Percentiles rank a stretch among this genome's conserved stretches.
phyloP scores from a whole-genome alignment of 176 grass and related monocot genomes.

The Tuctoria greenei region DNA sequence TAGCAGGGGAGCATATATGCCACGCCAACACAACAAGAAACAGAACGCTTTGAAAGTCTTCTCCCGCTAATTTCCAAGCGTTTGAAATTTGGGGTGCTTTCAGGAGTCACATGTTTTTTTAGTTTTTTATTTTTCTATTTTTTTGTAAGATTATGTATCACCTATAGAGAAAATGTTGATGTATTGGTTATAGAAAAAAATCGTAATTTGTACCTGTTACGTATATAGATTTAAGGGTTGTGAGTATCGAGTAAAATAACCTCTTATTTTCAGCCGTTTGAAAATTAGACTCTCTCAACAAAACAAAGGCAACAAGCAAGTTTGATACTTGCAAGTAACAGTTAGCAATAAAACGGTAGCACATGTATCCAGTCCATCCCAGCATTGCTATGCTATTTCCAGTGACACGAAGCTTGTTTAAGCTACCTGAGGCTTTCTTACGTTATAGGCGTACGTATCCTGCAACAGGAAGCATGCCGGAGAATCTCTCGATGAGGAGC shows the following conservation, averaged over 20 bases:
- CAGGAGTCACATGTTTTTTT: no score
- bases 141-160: no score
- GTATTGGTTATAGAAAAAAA: no score
- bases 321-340: constrained; percentile 23
- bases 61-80: background rate
- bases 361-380: background rate
- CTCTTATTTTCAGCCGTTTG: no score
- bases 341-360: background rate
- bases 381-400: background rate
- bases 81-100: no score
- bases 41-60: background rate
- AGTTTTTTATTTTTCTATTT: no score
- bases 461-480: background rate
- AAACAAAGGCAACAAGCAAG: background rate
- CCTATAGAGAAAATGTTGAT: no score
- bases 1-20: background rate
- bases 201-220: no score
- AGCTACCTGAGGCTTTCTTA: background rate
- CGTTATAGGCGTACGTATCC: background rate
- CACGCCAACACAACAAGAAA: background rate
- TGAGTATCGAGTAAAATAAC: no score
- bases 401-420: background rate
- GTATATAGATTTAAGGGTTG: no score
- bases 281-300: no score
- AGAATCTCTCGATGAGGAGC: background rate